phyloP scores from a whole-genome alignment of 2,329 filamentous ascomycete genomes.

The Nothophaeocryptopus gaeumannii region DNA sequence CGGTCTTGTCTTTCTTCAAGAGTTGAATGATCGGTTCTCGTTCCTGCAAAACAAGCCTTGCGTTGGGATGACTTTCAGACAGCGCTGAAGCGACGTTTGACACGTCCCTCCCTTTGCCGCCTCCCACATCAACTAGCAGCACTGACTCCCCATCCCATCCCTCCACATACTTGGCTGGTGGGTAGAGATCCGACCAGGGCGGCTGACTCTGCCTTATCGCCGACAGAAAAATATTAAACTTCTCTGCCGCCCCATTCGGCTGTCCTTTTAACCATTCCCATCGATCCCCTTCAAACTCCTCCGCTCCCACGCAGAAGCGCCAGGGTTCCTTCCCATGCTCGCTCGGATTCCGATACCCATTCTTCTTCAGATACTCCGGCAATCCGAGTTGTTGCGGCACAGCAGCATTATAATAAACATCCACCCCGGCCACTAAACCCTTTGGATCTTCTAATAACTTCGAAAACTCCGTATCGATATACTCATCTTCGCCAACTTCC shows the following conservation, averaged over 20 bases:
- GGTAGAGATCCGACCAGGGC: constrained; percentile 12
- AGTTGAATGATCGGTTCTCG: constrained; percentile 6
- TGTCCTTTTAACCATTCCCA: constrained; percentile 10
- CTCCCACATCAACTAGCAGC: constrained; percentile 27
- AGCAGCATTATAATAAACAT: constrained; percentile 13
- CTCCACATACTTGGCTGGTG: constrained; percentile 1
- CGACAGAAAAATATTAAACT: constrained; percentile 16
- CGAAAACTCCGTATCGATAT: constrained; percentile 9
- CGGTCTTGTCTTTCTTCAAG: background rate
- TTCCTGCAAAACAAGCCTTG: constrained; percentile 10
- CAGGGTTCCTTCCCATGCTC: constrained; percentile 12
- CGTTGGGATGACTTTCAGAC: no score
- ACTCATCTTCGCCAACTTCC: constrained; percentile 12
- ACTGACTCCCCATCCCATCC: constrained; percentile 13
- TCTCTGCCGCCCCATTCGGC: constrained; percentile 1
- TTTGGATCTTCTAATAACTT: constrained; percentile 13
- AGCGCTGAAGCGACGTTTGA: constrained; percentile 2
- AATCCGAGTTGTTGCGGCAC: constrained; percentile 7
- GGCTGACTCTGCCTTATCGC: constrained; percentile 5
- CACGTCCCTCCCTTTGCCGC: constrained; percentile 23
- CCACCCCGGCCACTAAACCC: constrained; percentile 13
- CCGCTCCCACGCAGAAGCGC: constrained; percentile 10
- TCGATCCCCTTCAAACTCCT: constrained; percentile 7
- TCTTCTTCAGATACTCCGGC: constrained; percentile 14
- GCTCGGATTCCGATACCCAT: constrained; percentile 14